Evolutionary conservation across 2,329 filamentous ascomycete genomes (phyloP), one percentile per base, ranked within the genome.

Genomic region (Fusarium scirpi): DNA sequence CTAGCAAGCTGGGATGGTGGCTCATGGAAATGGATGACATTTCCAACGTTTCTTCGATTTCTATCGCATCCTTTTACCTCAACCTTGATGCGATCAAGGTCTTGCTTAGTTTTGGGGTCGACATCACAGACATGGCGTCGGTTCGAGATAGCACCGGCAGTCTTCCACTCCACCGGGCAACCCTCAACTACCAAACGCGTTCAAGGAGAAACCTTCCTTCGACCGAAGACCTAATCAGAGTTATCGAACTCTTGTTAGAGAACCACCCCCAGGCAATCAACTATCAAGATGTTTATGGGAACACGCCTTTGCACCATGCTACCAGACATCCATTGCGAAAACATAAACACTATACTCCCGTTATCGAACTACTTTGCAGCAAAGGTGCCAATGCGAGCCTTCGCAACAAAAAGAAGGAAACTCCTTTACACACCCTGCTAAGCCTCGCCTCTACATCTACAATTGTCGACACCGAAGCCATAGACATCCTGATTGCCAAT

Each of bases 371-470:
- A 6, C 38, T 54, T 5, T 54, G 40, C 3, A 34, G 6, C 4
- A 34, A 5, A 10, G 38, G 25, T 7, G 40, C 40, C 4, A 15
- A 25, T 8, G 27, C 40, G 4, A 45, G 5, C 20, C 8, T 54
- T 3, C 11, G 16, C 8, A 54, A 54, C 15, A 24, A 44, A 0
- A 54, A 18, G 5, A n/a, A 18, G 13, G 3, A 54, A 7, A 44
- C 51, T 4, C 51, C 51, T 0, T 0, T 54, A 7, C 51, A 44
- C 20, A 44, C 16, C 5, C n/a, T 22, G 6, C 6, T 18, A 15
- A n/a, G 6, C 8, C 1, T 6, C 10, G 3, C 1, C 3, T 5
- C 3, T 22, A 2, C 25, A 0, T 34, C n/a, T 4, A 8, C 43
- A 0, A n/a, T 1, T 27, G 43, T 18, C n/a, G n/a, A 53, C 9